Evolutionary conservation across 2,329 filamentous ascomycete genomes (phyloP).

Genomic region (Apiospora aurea): DNA sequence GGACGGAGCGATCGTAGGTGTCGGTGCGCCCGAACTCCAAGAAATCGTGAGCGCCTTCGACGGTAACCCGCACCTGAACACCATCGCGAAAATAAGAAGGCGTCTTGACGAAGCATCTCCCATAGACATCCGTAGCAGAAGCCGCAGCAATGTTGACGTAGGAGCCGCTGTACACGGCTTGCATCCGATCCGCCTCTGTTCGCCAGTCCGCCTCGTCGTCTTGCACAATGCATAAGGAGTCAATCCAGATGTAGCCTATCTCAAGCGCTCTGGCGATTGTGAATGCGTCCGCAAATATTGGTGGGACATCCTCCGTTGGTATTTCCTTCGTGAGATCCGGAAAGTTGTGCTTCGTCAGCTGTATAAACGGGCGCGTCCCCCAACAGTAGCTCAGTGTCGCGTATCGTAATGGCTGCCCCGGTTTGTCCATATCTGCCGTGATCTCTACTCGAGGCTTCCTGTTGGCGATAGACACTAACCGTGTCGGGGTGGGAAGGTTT

Average conservation of each 20-base stretch:
- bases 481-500: not conserved
- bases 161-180: not conserved
- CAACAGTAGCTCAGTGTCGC: conserved; percentile 2
- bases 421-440: not conserved
- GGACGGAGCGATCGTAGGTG: not conserved
- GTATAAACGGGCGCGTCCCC: not conserved
- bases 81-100: not conserved
- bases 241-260: conserved; percentile 2
- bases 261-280: not conserved
- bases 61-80: not conserved
- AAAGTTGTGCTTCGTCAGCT: not conserved
- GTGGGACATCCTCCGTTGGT: not conserved
- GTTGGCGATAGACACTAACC: not conserved
- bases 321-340: not conserved
- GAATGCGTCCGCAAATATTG: not conserved
- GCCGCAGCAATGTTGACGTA: conserved; percentile 5
- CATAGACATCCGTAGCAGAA: not conserved
- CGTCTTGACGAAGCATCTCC: conserved; percentile 14
- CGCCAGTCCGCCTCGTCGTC: conserved; percentile 16
- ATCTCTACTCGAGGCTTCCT: not conserved
- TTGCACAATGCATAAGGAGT: conserved; percentile 19
- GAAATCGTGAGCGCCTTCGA: not conserved
- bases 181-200: not conserved
- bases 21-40: not conserved
- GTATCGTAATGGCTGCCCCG: not conserved